These are phyloP conservation scores for Fusarium sp. DNA, from an alignment of 2,329 filamentous ascomycete genomes.

Conservation along the genomic window DNA sequence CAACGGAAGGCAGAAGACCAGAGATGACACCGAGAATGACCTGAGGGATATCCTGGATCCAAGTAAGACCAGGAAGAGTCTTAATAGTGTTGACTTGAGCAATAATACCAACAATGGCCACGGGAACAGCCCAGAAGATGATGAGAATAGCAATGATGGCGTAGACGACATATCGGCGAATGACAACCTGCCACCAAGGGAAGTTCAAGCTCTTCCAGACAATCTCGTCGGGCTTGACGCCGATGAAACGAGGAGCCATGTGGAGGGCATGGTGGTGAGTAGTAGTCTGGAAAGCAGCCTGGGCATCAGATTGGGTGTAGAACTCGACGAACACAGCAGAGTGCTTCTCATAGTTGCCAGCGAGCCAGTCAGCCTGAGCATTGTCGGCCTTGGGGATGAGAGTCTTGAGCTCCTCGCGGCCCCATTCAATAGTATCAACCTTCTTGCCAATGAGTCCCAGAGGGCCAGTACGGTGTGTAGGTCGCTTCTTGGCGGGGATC, in stretches of 20 bases:
- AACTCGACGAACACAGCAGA: constrained; percentile 95
- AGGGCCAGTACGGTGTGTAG: constrained; percentile 73
- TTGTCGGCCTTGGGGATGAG: constrained; percentile 74
- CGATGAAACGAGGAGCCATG: constrained; percentile 87
- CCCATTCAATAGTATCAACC: constrained; percentile 91
- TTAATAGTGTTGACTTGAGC: constrained; percentile 84
- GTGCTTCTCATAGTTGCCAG: constrained; percentile 72
- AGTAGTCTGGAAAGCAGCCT: constrained; percentile 84
- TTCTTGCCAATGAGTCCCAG: constrained; percentile 72
- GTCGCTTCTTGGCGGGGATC: constrained; percentile 75
- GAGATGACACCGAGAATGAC: constrained; percentile 81
- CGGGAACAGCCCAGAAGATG: constrained; percentile 84
- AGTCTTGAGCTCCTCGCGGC: constrained; percentile 67
- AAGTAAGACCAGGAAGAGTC: constrained; percentile 75
- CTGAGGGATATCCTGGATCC: constrained; percentile 77
- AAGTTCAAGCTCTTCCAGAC: constrained; percentile 84
- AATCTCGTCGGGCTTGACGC: constrained; percentile 81
- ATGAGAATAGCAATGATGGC: constrained; percentile 78
- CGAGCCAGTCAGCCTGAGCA: constrained; percentile 71
- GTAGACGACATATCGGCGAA: constrained; percentile 73
- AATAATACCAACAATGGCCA: constrained; percentile 84
- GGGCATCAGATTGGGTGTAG: constrained; percentile 81
- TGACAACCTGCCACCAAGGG: constrained; percentile 78
- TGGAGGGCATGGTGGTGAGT: constrained; percentile 84
- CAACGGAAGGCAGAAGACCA: constrained; percentile 82